Evolutionary conservation across 352 stramenopile genomes (phyloP).

Genomic region (Phytophthora citricola): DNA sequence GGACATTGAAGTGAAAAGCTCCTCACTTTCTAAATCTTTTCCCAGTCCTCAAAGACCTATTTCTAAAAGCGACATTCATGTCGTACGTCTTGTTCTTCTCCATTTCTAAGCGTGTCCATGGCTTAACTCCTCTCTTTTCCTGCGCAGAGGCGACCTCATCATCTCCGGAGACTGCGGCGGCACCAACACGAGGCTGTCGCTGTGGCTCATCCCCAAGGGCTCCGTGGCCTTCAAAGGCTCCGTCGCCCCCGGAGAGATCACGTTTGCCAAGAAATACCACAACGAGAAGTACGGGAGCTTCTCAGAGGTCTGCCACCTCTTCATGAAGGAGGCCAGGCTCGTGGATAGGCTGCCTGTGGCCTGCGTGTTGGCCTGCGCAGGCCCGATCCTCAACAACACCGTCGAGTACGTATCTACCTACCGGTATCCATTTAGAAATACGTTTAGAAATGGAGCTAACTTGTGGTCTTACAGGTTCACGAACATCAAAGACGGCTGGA

Average conservation of each 20-base stretch:
- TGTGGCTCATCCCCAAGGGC: constrained; percentile 81
- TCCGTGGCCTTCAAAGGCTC: constrained; percentile 68
- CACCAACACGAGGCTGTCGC: constrained; percentile 96
- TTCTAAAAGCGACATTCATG: constrained; percentile 9
- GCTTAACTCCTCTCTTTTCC: neutral
- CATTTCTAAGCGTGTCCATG: neutral
- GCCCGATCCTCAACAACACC: constrained; percentile 84
- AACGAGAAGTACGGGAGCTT: constrained; percentile 88
- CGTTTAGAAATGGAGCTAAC: neutral
- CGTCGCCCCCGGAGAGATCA: constrained; percentile 80
- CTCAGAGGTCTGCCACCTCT: constrained; percentile 91
- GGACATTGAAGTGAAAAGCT: constrained; percentile 1
- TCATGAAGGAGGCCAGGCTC: constrained; percentile 93
- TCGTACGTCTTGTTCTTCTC: constrained; percentile 12
- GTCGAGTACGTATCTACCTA: constrained; percentile 55
- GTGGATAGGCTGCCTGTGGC: constrained; percentile 62
- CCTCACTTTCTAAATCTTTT: constrained; percentile 3
- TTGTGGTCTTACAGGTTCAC: constrained; percentile 73
- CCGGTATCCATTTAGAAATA: neutral
- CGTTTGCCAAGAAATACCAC: constrained; percentile 88
- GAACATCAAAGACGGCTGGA: constrained; percentile 93
- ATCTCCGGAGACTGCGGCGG: constrained; percentile 96
- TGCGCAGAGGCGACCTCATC: constrained; percentile 69
- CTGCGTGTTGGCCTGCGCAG: constrained; percentile 81
- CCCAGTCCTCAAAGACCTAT: neutral